phyloP scores from a whole-genome alignment of 2,329 filamentous ascomycete species.

The Mycosphaerella sp. region DNA sequence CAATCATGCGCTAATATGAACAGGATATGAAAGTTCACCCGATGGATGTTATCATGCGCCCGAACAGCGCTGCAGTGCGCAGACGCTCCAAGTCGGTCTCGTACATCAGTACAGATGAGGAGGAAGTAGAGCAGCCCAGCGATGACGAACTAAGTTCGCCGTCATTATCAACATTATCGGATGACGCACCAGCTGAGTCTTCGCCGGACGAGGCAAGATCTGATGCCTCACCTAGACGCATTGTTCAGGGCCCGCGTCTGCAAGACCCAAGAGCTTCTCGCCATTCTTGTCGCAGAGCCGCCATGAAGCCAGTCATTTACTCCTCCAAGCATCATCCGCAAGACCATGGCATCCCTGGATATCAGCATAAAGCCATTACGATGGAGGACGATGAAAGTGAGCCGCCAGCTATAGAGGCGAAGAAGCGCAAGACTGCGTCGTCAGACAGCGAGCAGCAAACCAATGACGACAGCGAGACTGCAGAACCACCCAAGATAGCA shows the following conservation, averaged over 20 bases:
- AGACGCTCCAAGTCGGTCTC: constrained; percentile 14
- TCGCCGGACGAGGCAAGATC: constrained; percentile 3
- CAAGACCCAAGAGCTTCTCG: constrained; percentile 24
- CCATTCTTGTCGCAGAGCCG: constrained; percentile 20
- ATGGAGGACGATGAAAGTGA: not conserved
- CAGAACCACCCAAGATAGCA: not conserved
- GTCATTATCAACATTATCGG: not conserved
- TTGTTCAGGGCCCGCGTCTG: constrained; percentile 5
- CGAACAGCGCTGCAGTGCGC: constrained; percentile 14
- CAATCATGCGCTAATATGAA: not conserved
- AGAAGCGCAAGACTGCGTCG: constrained; percentile 5
- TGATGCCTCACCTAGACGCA: not conserved
- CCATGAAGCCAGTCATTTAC: constrained; percentile 24
- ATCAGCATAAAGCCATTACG: constrained; percentile 11
- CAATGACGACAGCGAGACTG: not conserved
- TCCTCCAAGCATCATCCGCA: constrained; percentile 25
- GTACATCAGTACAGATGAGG: constrained; percentile 1
- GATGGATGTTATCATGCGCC: constrained; percentile 25
- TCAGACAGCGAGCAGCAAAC: not conserved
- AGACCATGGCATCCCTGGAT: constrained; percentile 23
- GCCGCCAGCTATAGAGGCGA: not conserved
- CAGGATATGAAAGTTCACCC: constrained; percentile 23
- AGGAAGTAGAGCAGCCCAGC: not conserved
- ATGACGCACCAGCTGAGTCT: constrained; percentile 2
- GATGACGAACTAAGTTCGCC: constrained; percentile 6